These are phyloP conservation scores for Andrographis paniculata DNA, from an alignment of 305 asterid species.

Conservation along the genomic window DNA sequence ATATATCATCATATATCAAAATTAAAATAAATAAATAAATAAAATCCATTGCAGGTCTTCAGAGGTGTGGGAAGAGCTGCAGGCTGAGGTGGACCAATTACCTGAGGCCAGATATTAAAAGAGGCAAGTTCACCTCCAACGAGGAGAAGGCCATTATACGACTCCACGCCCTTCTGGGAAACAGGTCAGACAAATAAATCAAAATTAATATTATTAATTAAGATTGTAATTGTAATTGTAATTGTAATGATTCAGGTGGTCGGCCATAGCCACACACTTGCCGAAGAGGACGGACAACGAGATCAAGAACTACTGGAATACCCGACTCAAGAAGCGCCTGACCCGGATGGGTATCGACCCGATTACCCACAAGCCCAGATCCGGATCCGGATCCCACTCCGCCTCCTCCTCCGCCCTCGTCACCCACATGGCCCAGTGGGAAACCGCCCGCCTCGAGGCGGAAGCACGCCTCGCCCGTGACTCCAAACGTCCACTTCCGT, in stretches of 20 bases:
- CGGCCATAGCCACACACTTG: slow-evolving; percentile 40
- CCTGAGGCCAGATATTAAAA: slow-evolving; percentile 42
- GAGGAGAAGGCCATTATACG: slow-evolving; percentile 50
- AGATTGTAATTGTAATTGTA: neutral
- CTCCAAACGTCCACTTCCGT: slow-evolving; percentile 12
- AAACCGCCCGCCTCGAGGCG: slow-evolving; percentile 45
- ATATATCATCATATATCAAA: too few species aligned
- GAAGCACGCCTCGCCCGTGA: slow-evolving; percentile 38
- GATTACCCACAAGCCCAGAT: slow-evolving; percentile 45
- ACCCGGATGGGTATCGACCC: slow-evolving; percentile 63
- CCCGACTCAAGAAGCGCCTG: slow-evolving; percentile 44
- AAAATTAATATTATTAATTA: neutral
- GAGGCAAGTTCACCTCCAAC: slow-evolving; percentile 44
- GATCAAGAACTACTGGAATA: slow-evolving; percentile 59
- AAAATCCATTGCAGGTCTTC: slow-evolving; percentile 28
- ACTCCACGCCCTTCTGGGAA: slow-evolving; percentile 53
- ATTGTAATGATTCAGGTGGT: slow-evolving; percentile 34
- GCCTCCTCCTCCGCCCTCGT: slow-evolving; percentile 33
- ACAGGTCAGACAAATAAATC: slow-evolving; percentile 39
- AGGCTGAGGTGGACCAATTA: slow-evolving; percentile 52
- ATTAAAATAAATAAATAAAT: too few species aligned
- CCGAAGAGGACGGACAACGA: slow-evolving; percentile 56
- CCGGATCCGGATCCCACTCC: slow-evolving; percentile 20
- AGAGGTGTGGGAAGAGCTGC: slow-evolving; percentile 54
- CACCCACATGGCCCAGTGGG: slow-evolving; percentile 58